phyloP scores from a whole-genome alignment of 148 eudicot genomes.

The Rhododendron ferrugineum region DNA sequence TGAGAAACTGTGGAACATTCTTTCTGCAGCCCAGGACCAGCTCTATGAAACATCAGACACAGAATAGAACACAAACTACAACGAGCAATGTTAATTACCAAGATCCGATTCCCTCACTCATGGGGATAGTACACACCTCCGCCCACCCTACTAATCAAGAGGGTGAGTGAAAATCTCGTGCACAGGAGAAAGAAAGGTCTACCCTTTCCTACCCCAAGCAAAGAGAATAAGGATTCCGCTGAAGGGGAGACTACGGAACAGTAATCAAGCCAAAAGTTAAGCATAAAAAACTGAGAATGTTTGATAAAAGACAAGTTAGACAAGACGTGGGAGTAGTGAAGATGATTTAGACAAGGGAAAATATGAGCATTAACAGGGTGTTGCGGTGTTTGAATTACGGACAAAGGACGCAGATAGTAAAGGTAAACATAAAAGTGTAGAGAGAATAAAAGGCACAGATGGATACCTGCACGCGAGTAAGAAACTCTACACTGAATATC shows the following conservation, averaged over 20 bases:
- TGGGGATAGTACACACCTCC: background rate
- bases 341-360: background rate
- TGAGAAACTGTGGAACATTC: background rate
- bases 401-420: background rate
- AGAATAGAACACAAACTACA: background rate
- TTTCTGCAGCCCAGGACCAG: background rate
- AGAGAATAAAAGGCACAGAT: background rate
- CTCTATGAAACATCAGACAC: background rate
- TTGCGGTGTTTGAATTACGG: background rate
- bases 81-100: background rate
- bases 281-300: background rate
- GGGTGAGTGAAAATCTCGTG: background rate
- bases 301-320: background rate
- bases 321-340: background rate
- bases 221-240: background rate
- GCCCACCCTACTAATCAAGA: background rate
- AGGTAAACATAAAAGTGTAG: background rate
- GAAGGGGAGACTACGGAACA: background rate
- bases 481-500: background rate
- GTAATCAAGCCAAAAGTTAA: background rate
- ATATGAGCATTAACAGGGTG: background rate
- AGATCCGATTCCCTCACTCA: background rate
- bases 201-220: background rate
- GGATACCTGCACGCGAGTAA: slow-evolving; percentile 19
- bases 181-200: background rate